These are phyloP conservation scores for Pelargonium nanum DNA, from an alignment of 345 rosid genomes.

Conservation along the genomic window DNA sequence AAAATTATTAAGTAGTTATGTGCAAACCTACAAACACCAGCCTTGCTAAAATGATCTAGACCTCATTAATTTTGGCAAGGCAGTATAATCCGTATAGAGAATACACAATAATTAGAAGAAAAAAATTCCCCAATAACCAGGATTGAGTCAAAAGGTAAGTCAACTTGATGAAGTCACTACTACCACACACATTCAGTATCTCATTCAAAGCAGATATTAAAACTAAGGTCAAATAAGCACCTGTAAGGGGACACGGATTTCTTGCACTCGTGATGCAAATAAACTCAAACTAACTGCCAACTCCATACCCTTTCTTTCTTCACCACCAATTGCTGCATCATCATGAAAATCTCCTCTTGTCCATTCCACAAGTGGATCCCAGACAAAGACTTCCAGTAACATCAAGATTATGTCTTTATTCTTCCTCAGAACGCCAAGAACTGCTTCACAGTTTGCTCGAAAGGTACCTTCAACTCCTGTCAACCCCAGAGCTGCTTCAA, in stretches of 20 bases:
- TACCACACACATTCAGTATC: neutral
- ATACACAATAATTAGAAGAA: neutral
- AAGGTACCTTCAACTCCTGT: constrained; percentile 83
- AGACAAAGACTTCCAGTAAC: constrained; percentile 84
- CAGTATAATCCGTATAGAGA: neutral
- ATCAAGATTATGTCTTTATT: constrained; percentile 72
- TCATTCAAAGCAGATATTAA: neutral
- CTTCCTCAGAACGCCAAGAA: constrained; percentile 60
- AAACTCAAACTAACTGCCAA: constrained; percentile 92
- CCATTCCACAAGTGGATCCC: constrained; percentile 98
- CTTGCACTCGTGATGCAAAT: constrained; percentile 92
- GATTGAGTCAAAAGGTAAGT: neutral
- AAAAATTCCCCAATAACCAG: neutral
- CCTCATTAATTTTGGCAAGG: neutral
- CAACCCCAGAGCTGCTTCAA: constrained; percentile 79
- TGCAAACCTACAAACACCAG: constrained; percentile 5
- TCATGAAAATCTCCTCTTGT: constrained; percentile 90
- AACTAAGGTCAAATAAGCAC: constrained; percentile 22
- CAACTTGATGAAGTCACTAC: no score
- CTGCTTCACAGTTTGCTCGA: constrained; percentile 79
- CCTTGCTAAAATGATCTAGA: neutral
- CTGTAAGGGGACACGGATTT: constrained; percentile 90
- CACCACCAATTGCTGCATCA: constrained; percentile 92
- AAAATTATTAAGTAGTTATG: neutral
- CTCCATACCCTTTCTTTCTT: constrained; percentile 98